Evolutionary conservation across 1,139 yeast genomes (phyloP).

Genomic region (Zygoascus sp.): DNA sequence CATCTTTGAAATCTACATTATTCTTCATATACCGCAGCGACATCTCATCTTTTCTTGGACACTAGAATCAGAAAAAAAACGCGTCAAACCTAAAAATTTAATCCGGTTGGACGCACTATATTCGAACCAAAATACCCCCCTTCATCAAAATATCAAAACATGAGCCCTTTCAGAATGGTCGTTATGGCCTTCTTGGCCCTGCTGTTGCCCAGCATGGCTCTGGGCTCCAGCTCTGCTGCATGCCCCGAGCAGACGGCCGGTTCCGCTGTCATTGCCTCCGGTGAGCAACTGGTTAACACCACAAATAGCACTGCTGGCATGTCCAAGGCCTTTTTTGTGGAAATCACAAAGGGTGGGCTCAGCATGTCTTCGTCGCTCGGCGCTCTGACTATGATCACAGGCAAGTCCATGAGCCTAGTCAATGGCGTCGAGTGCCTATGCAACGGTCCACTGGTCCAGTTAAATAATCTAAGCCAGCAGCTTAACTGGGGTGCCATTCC

Average conservation of each 20-base stretch:
- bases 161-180: too few relatives aligned
- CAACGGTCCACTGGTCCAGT: conserved; percentile 23
- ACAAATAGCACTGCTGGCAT: conserved; percentile 21
- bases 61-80: too few relatives aligned
- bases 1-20: too few relatives aligned
- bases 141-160: too few relatives aligned
- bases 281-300: conserved; percentile 19
- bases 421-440: conserved; percentile 25
- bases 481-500: conserved; percentile 27
- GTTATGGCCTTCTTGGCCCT: too few relatives aligned
- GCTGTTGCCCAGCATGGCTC: neutral
- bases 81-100: too few relatives aligned
- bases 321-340: conserved; percentile 18
- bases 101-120: too few relatives aligned
- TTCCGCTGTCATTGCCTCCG: conserved; percentile 2
- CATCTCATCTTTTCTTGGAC: too few relatives aligned
- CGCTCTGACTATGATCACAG: conserved; percentile 26
- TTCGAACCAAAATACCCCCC: too few relatives aligned
- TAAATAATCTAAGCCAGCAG: conserved; percentile 11
- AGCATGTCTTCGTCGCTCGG: conserved; percentile 23
- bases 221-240: neutral
- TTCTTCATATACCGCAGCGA: too few relatives aligned
- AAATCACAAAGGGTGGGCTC: conserved; percentile 16
- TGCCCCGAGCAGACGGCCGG: neutral
- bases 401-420: conserved; percentile 20